Evolutionary conservation across 345 rosid species (phyloP).

Genomic region (Raphanus sativus): DNA sequence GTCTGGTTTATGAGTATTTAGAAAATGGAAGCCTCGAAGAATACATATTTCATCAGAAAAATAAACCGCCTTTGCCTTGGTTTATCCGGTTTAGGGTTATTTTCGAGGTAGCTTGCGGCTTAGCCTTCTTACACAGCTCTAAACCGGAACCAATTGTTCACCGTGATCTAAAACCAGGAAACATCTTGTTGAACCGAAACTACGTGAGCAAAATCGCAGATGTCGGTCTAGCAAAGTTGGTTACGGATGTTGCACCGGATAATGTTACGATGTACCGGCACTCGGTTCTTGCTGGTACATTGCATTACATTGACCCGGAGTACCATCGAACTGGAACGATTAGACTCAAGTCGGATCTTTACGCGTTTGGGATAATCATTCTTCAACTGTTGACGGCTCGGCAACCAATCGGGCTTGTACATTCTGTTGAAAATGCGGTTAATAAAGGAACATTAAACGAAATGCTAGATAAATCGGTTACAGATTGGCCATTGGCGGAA

Average conservation of each 20-base stretch:
- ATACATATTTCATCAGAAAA: constrained; percentile 50
- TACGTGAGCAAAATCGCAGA: constrained; percentile 83
- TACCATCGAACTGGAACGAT: constrained; percentile 83
- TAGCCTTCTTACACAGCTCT: constrained; percentile 87
- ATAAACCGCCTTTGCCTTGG: constrained; percentile 81
- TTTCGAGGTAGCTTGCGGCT: constrained; percentile 83
- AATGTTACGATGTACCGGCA: constrained; percentile 63
- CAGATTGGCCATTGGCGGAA: constrained; percentile 84
- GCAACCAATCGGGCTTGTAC: constrained; percentile 58
- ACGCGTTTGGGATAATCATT: constrained; percentile 65
- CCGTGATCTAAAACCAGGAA: constrained; percentile 80
- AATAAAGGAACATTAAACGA: constrained; percentile 50
- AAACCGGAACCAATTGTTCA: constrained; percentile 88
- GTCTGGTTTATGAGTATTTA: constrained; percentile 81
- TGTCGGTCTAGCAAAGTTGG: constrained; percentile 77
- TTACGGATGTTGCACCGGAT: constrained; percentile 71
- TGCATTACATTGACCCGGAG: constrained; percentile 85
- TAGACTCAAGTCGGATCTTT: constrained; percentile 84
- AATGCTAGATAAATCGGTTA: constrained; percentile 60
- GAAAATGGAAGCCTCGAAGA: constrained; percentile 91
- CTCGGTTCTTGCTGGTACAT: constrained; percentile 72
- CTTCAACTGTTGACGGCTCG: constrained; percentile 70
- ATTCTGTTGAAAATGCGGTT: constrained; percentile 59
- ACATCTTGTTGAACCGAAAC: constrained; percentile 69
- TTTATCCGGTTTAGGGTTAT: constrained; percentile 62